A percentile compares a stretch with the other conserved stretches of the same genome.
These are phyloP conservation scores for Myxozyma vanderwaltii DNA, from an alignment of 805 yeast genomes.

Conservation along the genomic window DNA sequence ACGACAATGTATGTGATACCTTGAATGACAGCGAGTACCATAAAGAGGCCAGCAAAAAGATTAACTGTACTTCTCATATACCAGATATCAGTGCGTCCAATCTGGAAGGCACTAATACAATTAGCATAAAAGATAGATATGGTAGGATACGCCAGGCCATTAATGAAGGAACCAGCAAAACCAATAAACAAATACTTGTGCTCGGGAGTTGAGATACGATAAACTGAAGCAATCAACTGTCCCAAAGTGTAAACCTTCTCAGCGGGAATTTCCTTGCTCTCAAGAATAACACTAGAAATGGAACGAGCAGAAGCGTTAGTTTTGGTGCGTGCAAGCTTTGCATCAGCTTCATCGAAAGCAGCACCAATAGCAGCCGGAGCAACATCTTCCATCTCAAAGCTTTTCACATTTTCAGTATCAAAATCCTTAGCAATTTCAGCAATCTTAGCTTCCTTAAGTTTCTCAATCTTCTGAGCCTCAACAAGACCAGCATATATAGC, in stretches of 20 bases:
- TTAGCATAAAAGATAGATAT: slow-evolving; percentile 46
- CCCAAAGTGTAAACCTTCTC: slow-evolving; percentile 10
- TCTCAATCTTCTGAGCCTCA: slow-evolving; percentile 42
- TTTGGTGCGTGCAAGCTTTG: slow-evolving; percentile 11
- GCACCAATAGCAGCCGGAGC: not conserved
- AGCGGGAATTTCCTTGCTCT: not conserved
- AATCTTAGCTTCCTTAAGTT: slow-evolving; percentile 41
- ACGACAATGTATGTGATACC: slow-evolving; percentile 16
- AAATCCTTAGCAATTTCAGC: slow-evolving; percentile 47
- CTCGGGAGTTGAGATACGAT: slow-evolving; percentile 30
- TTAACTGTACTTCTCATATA: slow-evolving; percentile 45
- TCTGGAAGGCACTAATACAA: slow-evolving; percentile 40
- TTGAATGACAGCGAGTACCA: slow-evolving; percentile 33
- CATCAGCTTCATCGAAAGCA: slow-evolving; percentile 2
- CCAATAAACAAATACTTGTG: slow-evolving; percentile 28
- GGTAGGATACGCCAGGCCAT: slow-evolving; percentile 35
- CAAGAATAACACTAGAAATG: slow-evolving; percentile 24
- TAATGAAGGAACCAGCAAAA: slow-evolving; percentile 15
- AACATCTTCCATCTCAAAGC: slow-evolving; percentile 4
- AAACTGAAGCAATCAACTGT: slow-evolving; percentile 17
- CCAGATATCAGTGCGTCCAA: slow-evolving; percentile 36
- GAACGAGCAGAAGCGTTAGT: slow-evolving; percentile 37
- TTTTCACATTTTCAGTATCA: slow-evolving; percentile 35
- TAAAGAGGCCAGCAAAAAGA: slow-evolving; percentile 34
- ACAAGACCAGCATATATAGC: slow-evolving; percentile 44